phyloP scores from a whole-genome alignment of 208 protist species.

The Leishmania mexicana region DNA sequence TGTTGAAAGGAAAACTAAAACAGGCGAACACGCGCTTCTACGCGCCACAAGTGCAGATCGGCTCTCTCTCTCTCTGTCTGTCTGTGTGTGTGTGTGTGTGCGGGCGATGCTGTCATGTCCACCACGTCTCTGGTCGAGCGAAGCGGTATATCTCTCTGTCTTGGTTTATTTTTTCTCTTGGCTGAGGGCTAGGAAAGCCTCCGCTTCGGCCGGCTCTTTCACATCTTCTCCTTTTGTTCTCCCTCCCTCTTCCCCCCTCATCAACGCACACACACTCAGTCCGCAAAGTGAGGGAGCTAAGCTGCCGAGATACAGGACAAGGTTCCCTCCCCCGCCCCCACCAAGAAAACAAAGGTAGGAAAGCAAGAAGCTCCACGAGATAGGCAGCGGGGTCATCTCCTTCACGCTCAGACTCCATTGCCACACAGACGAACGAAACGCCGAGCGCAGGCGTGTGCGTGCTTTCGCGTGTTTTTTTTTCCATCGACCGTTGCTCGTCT shows the following conservation, averaged over 20 bases:
- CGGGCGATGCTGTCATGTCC: not conserved
- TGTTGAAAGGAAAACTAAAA: not conserved
- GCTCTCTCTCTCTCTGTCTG: not conserved
- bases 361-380: not conserved
- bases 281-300: not conserved
- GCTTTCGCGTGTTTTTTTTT: conserved; percentile 9
- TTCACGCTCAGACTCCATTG: not conserved
- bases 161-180: not conserved
- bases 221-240: not conserved
- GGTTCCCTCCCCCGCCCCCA: not conserved
- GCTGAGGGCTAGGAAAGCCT: not conserved
- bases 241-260: not conserved
- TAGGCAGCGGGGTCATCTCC: not conserved
- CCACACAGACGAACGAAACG: not conserved
- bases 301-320: not conserved
- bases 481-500: not conserved
- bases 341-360: not conserved
- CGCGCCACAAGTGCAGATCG: not conserved
- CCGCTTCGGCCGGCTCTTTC: not conserved
- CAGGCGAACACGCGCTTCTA: not conserved
- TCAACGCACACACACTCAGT: not conserved
- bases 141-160: conserved; percentile 9
- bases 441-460: not conserved
- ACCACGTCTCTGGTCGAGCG: not conserved
- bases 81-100: not conserved